Percentiles rank a stretch among this genome's conserved stretches.
Conservation (phyloP, 768 basidiomycete genomes). For the Mycena rosella region DNA sequence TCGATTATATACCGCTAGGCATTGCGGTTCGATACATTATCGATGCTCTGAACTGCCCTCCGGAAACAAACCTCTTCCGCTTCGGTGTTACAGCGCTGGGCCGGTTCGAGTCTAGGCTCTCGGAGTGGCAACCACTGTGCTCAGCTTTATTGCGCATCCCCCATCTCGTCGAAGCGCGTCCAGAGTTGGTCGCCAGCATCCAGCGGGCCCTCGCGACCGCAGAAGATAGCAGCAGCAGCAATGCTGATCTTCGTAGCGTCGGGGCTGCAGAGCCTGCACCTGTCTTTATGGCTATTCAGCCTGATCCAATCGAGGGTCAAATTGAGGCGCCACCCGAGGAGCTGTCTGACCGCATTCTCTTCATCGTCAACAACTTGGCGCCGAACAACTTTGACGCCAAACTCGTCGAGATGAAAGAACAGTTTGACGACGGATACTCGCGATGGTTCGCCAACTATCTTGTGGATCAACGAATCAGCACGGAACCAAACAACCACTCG, state of each 20-base stretch:
- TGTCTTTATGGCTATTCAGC: slow-evolving; percentile 83
- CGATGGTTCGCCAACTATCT: slow-evolving; percentile 99
- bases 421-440: slow-evolving; percentile 87
- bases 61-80: slow-evolving; percentile 93
- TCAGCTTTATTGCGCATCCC: slow-evolving; percentile 90
- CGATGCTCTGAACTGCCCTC: slow-evolving; percentile 91
- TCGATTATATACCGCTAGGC: slow-evolving; percentile 94
- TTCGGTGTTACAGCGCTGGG: slow-evolving; percentile 94
- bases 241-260: slow-evolving; percentile 51
- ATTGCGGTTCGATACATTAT: slow-evolving; percentile 98
- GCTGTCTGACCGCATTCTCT: slow-evolving; percentile 92
- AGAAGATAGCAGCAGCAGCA: slow-evolving; percentile 58
- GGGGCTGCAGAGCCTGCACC: slow-evolving; percentile 59
- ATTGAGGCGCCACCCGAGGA: slow-evolving; percentile 85
- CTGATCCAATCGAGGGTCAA: slow-evolving; percentile 74
- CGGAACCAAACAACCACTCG: slow-evolving; percentile 96
- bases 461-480: slow-evolving; percentile 94
- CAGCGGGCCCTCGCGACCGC: slow-evolving; percentile 76
- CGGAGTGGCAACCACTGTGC: slow-evolving; percentile 95
- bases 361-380: slow-evolving; percentile 98
- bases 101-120: slow-evolving; percentile 87
- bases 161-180: slow-evolving; percentile 86
- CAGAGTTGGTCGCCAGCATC: slow-evolving; percentile 81
- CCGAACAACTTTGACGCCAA: slow-evolving; percentile 94
- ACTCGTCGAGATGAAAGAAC: slow-evolving; percentile 84